Conservation (phyloP, 2,329 filamentous ascomycete species). For the Arachnopeziza araneosa region DNA sequence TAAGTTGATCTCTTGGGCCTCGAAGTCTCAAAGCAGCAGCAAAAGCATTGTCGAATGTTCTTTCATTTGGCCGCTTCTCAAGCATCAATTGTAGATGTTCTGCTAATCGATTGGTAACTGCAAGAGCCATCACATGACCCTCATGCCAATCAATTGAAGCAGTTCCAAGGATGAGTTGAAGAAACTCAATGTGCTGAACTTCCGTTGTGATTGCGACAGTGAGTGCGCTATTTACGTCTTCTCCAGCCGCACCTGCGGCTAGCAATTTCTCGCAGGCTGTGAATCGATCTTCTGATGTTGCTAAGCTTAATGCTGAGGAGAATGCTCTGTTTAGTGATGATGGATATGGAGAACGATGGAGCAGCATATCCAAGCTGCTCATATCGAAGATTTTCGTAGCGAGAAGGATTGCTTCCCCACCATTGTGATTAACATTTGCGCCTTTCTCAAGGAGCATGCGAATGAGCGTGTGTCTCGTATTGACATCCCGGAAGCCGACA, state of each 20-base stretch:
- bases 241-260: slow-evolving; percentile 12
- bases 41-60: slow-evolving; percentile 11
- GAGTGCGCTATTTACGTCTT: slow-evolving; percentile 16
- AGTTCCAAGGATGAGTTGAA: slow-evolving; percentile 9
- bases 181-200: slow-evolving; percentile 11
- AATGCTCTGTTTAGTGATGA: slow-evolving; percentile 13
- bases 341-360: slow-evolving; percentile 7
- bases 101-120: slow-evolving; percentile 7
- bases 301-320: slow-evolving; percentile 3
- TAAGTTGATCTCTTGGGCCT: slow-evolving; percentile 10
- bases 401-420: slow-evolving; percentile 10
- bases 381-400: slow-evolving; percentile 13
- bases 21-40: slow-evolving; percentile 9
- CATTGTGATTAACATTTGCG: slow-evolving; percentile 10
- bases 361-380: slow-evolving; percentile 7
- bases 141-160: slow-evolving; percentile 12
- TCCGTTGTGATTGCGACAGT: slow-evolving; percentile 8
- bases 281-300: slow-evolving; percentile 6
- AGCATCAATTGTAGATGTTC: slow-evolving; percentile 13
- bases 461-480: slow-evolving; percentile 4
- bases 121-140: slow-evolving; percentile 13
- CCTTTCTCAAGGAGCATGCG: slow-evolving; percentile 13
- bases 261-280: slow-evolving; percentile 15
- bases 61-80: slow-evolving; percentile 8
- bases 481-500: slow-evolving; percentile 2